phyloP scores from a whole-genome alignment of 1,284 basidiomycete genomes.

The Amylostereum areolatum region DNA sequence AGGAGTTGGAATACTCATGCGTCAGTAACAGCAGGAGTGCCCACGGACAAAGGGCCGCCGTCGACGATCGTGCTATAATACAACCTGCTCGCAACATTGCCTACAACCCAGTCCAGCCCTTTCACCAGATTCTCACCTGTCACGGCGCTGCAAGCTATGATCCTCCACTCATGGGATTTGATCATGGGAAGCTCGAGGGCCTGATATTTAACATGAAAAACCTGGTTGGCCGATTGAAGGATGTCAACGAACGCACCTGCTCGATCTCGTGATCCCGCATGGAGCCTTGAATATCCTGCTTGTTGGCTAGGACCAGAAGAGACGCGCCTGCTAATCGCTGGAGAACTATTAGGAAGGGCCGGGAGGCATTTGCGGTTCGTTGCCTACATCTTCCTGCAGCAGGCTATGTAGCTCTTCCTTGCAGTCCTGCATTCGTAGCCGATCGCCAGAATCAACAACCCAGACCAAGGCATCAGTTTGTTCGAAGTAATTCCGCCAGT shows the following conservation, averaged over 20 bases:
- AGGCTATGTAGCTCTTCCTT: conserved; percentile 82
- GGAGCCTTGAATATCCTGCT: conserved; percentile 91
- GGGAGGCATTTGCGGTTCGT: conserved; percentile 7
- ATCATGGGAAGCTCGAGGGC: conserved; percentile 73
- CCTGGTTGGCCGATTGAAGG: no score
- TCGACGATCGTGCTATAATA: conserved; percentile 45
- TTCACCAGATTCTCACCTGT: conserved; percentile 81
- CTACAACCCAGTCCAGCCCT: conserved; percentile 93
- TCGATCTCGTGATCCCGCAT: conserved; percentile 81
- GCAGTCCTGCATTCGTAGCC: conserved; percentile 86
- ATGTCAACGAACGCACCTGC: conserved; percentile 46
- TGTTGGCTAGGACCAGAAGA: conserved; percentile 97
- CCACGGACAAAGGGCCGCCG: no score
- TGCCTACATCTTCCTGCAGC: conserved; percentile 86
- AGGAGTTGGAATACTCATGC: no score
- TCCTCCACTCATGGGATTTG: conserved; percentile 85
- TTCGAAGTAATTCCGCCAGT: conserved; percentile 99
- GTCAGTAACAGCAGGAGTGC: no score
- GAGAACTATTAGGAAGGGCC: conserved; percentile 10
- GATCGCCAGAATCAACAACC: conserved; percentile 96
- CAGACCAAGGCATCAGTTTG: conserved; percentile 97
- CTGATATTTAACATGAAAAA: no score
- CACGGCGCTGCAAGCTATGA: conserved; percentile 89
- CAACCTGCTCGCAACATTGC: conserved; percentile 78
- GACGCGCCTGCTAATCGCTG: conserved; percentile 92